Conservation (phyloP, 176 grass and related monocot genomes). For the Oryza punctata region DNA sequence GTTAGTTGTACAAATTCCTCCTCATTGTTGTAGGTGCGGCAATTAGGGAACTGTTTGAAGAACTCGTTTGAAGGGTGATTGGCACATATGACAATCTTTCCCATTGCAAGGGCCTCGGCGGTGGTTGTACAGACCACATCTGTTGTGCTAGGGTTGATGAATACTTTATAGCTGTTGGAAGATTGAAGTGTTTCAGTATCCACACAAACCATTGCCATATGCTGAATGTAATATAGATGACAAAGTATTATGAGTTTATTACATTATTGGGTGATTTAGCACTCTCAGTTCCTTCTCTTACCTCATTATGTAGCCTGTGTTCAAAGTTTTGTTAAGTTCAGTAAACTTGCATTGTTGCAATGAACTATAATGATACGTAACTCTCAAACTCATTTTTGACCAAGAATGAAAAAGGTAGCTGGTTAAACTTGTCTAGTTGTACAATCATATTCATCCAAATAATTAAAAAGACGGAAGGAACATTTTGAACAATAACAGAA, state of each 20-base stretch:
- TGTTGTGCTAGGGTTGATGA: conserved; percentile 93
- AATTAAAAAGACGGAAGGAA: neutral
- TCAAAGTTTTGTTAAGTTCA: conserved; percentile 5
- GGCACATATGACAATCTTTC: conserved; percentile 92
- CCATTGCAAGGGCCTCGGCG: conserved; percentile 96
- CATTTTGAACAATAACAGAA: conserved; percentile 33
- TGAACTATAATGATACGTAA: neutral
- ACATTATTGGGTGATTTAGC: conserved; percentile 7
- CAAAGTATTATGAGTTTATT: neutral
- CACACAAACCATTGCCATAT: conserved; percentile 15
- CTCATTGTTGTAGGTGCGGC: conserved; percentile 68
- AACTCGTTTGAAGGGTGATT: conserved; percentile 97
- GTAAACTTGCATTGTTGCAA: neutral
- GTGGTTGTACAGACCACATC: conserved; percentile 93
- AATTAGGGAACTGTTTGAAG: conserved; percentile 97
- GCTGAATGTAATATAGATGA: neutral
- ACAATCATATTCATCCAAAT: neutral
- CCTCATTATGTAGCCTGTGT: neutral
- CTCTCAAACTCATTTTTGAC: neutral
- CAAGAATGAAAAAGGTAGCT: neutral
- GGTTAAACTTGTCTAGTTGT: neutral
- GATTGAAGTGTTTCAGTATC: conserved; percentile 36
- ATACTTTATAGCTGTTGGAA: conserved; percentile 79
- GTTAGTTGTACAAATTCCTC: conserved; percentile 86
- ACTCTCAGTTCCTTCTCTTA: neutral